Evolutionary conservation across 305 asterid genomes (phyloP).

Genomic region (Fraxinus latifolia): DNA sequence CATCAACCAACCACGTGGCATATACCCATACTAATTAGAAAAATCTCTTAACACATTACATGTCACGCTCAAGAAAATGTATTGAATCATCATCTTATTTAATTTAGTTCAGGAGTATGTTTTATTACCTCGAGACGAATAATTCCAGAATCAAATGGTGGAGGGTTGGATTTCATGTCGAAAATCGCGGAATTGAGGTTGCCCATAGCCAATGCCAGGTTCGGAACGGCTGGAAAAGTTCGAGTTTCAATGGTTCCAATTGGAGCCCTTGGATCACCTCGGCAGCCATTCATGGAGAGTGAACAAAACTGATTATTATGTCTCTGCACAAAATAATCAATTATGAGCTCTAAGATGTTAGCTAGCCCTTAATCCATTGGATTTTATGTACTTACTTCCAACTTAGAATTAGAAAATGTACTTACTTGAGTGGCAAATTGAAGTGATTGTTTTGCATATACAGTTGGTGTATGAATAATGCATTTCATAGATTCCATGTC

Average conservation of each 20-base stretch:
- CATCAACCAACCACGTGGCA: background rate
- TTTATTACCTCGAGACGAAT: slow-evolving; percentile 71
- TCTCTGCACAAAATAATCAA: background rate
- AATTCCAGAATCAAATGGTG: slow-evolving; percentile 58
- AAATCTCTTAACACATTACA: background rate
- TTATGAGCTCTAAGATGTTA: background rate
- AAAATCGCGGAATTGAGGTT: slow-evolving; percentile 60
- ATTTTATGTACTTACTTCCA: background rate
- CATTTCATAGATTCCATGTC: slow-evolving; percentile 41
- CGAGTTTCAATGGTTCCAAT: slow-evolving; percentile 61
- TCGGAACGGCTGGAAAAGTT: slow-evolving; percentile 48
- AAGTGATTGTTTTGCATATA: slow-evolving; percentile 37
- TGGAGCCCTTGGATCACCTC: slow-evolving; percentile 57
- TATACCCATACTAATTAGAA: background rate
- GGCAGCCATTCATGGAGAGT: slow-evolving; percentile 63
- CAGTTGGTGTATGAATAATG: slow-evolving; percentile 35
- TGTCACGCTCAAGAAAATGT: background rate
- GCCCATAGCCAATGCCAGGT: slow-evolving; percentile 51
- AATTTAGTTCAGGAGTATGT: background rate
- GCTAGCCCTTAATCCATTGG: background rate
- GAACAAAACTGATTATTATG: slow-evolving; percentile 40
- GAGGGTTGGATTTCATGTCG: slow-evolving; percentile 43
- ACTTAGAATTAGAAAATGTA: background rate
- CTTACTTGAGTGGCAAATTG: slow-evolving; percentile 47
- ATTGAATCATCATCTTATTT: background rate